phyloP scores from a whole-genome alignment of 495 filamentous ascomycete genomes.

The Talaromyces stipitatus region DNA sequence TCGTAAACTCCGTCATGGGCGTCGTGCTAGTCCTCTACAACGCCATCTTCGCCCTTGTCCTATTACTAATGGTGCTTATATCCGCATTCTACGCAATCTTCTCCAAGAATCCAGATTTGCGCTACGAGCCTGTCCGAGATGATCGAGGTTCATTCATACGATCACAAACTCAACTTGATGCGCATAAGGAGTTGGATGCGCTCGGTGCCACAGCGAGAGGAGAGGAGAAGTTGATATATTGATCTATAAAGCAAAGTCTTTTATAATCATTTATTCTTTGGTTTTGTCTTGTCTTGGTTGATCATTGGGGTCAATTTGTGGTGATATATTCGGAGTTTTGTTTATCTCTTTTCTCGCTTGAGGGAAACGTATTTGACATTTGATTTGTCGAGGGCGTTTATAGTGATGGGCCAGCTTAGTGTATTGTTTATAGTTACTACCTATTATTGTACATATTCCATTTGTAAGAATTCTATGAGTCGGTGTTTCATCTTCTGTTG shows the following conservation, averaged over 20 bases:
- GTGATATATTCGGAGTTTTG: too few species aligned
- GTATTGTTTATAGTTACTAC: too few species aligned
- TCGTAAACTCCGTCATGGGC: constrained; percentile 78
- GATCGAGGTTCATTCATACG: constrained; percentile 80
- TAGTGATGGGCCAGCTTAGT: too few species aligned
- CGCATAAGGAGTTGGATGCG: constrained; percentile 87
- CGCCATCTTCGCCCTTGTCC: constrained; percentile 68
- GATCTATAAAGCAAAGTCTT: too few species aligned
- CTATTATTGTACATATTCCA: too few species aligned
- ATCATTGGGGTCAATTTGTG: background rate
- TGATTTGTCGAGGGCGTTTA: too few species aligned
- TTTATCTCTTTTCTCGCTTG: too few species aligned
- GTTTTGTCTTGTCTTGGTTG: background rate
- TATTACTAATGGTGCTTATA: constrained; percentile 70
- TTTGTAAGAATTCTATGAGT: too few species aligned
- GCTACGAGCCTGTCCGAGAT: constrained; percentile 82
- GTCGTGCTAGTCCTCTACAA: constrained; percentile 79
- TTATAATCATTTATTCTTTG: too few species aligned
- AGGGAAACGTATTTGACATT: too few species aligned
- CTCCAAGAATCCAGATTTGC: constrained; percentile 79
- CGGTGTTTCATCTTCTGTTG: too few species aligned
- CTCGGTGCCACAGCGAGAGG: constrained; percentile 88
- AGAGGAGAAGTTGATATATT: constrained; percentile 47
- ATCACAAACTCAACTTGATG: constrained; percentile 62
- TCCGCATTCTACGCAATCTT: constrained; percentile 65